Evolutionary conservation across 345 rosid species (phyloP).

Genomic region (Melaleuca alternifolia): DNA sequence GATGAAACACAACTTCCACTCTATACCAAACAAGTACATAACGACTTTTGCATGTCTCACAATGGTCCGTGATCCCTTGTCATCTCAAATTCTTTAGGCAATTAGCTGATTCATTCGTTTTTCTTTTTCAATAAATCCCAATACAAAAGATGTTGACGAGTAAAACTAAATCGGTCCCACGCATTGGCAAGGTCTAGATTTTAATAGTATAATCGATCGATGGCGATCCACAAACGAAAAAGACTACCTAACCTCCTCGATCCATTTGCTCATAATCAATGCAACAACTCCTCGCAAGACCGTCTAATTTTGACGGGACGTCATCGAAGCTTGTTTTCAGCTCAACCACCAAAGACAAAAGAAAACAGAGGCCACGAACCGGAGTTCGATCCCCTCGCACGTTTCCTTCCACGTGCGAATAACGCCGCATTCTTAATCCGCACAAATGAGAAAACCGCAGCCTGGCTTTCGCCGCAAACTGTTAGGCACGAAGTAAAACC

Average conservation of each 20-base stretch:
- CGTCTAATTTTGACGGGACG: neutral
- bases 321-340: neutral
- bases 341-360: neutral
- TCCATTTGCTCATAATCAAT: neutral
- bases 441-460: neutral
- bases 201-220: neutral
- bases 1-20: neutral
- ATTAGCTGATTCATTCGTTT: neutral
- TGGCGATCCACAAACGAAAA: neutral
- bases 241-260: neutral
- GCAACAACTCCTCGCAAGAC: neutral
- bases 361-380: too few relatives aligned
- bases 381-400: neutral
- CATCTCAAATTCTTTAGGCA: neutral
- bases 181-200: neutral
- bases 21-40: neutral
- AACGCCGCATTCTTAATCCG: neutral
- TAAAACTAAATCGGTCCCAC: fast-evolving
- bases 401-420: neutral
- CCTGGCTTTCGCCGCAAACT: neutral
- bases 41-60: neutral
- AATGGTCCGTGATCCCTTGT: neutral
- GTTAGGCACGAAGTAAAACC: neutral
- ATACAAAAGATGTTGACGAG: neutral
- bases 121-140: neutral